Conservation (phyloP, 257 asterid genomes). For the Striga asiatica region DNA sequence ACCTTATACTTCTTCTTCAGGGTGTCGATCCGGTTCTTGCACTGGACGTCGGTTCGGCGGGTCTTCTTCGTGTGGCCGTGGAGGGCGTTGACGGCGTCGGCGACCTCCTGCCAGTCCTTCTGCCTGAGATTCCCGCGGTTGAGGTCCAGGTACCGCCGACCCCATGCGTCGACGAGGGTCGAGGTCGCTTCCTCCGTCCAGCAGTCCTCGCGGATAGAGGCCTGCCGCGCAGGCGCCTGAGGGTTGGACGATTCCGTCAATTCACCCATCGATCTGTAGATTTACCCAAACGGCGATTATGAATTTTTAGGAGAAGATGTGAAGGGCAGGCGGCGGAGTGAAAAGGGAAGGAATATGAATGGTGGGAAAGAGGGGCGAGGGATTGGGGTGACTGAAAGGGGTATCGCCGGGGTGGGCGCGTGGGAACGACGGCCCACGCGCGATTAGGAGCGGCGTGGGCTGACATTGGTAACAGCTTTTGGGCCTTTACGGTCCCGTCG, state of each 20-base stretch:
- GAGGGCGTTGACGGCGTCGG: conserved; percentile 46
- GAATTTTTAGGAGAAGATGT: background rate
- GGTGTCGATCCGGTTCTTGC: conserved; percentile 65
- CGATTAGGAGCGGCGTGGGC: conserved; percentile 29
- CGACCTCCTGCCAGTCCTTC: conserved; percentile 69
- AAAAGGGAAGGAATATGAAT: conserved; percentile 3
- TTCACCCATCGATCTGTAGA: conserved; percentile 28
- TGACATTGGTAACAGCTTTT: conserved; percentile 29
- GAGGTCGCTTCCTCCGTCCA: conserved; percentile 79
- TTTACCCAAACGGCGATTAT: background rate
- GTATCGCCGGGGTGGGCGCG: conserved; percentile 51
- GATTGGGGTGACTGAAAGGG: conserved; percentile 26
- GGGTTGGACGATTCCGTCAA: conserved; percentile 32
- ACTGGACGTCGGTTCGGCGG: conserved; percentile 60
- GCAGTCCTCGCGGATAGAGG: conserved; percentile 54
- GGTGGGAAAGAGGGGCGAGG: conserved; percentile 6
- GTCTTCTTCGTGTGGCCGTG: conserved; percentile 54
- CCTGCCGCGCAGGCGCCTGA: conserved; percentile 27
- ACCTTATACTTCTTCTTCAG: conserved; percentile 60
- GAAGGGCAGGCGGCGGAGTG: conserved; percentile 22
- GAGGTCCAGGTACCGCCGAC: conserved; percentile 50
- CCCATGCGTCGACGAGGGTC: conserved; percentile 60
- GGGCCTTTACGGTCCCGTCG: no score
- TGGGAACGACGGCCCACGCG: conserved; percentile 39
- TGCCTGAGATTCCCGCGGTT: conserved; percentile 66